phyloP scores from a whole-genome alignment of 768 basidiomycete species.

The Clathrus columnatus region DNA sequence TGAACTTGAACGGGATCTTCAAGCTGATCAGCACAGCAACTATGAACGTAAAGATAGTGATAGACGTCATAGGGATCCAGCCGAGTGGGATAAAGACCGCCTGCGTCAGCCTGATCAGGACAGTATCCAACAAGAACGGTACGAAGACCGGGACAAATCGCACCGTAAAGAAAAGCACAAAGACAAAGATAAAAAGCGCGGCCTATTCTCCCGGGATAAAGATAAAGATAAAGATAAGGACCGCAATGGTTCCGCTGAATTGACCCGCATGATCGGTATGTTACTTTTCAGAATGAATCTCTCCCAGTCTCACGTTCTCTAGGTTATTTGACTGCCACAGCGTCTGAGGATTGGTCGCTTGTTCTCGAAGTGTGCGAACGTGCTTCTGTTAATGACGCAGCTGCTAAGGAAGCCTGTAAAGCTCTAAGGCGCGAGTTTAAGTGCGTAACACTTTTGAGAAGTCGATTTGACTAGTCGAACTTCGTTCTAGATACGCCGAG shows the following conservation, averaged over 20 bases:
- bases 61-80: slow-evolving; percentile 26
- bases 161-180: not conserved
- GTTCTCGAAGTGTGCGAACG: slow-evolving; percentile 83
- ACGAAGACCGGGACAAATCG: not conserved
- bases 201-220: slow-evolving; percentile 7
- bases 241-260: slow-evolving; percentile 14
- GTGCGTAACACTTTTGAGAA: slow-evolving; percentile 28
- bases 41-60: slow-evolving; percentile 37
- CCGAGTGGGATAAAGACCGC: not conserved
- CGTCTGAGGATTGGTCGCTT: slow-evolving; percentile 71
- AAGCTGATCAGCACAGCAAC: slow-evolving; percentile 20
- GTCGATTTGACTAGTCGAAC: slow-evolving; percentile 9
- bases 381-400: slow-evolving; percentile 58
- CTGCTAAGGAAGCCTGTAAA: slow-evolving; percentile 77
- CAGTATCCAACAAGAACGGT: not conserved
- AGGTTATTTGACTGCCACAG: slow-evolving; percentile 15
- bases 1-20: slow-evolving; percentile 20
- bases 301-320: not conserved
- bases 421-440: slow-evolving; percentile 84
- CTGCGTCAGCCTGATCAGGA: not conserved
- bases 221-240: slow-evolving; percentile 15
- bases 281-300: not conserved
- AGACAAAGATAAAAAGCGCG: slow-evolving; percentile 12
- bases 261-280: slow-evolving; percentile 18
- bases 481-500: slow-evolving; percentile 52